Percentiles rank a stretch among this genome's conserved stretches.
phyloP scores from a whole-genome alignment of 2,329 filamentous ascomycete species.

The Lizonia empirigonia region DNA sequence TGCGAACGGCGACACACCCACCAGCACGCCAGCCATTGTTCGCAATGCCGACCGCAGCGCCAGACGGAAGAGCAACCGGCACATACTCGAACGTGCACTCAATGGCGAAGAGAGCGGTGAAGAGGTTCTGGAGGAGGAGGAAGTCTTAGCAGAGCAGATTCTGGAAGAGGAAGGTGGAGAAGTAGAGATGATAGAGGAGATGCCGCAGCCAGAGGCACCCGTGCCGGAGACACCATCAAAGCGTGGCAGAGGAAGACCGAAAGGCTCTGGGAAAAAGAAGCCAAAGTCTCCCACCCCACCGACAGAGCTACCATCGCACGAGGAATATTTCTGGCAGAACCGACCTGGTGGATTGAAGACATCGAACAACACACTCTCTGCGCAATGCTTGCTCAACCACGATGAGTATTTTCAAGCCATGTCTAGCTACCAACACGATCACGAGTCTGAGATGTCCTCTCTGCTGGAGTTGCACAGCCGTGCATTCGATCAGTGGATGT shows the following conservation, averaged over 20 bases:
- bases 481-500: conserved; percentile 89
- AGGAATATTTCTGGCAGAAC: conserved; percentile 93
- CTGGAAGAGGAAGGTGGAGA: conserved; percentile 62
- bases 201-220: conserved; percentile 38
- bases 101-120: conserved; percentile 70
- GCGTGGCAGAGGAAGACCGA: conserved; percentile 52
- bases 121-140: conserved; percentile 68
- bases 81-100: conserved; percentile 74
- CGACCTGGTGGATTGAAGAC: conserved; percentile 80
- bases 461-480: conserved; percentile 76
- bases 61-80: conserved; percentile 79
- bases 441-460: conserved; percentile 71
- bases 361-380: conserved; percentile 81
- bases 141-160: conserved; percentile 72
- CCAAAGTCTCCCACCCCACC: conserved; percentile 79
- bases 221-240: conserved; percentile 62
- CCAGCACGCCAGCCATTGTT: conserved; percentile 65
- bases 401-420: conserved; percentile 85
- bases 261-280: conserved; percentile 45
- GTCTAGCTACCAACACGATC: conserved; percentile 68
- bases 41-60: conserved; percentile 84
- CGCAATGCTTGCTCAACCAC: conserved; percentile 78
- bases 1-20: conserved; percentile 38
- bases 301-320: conserved; percentile 80
- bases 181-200: conserved; percentile 27